Base-by-base conservation (phyloP, 2,329 filamentous ascomycete genomes). In the Claviceps maximensis region DNA sequence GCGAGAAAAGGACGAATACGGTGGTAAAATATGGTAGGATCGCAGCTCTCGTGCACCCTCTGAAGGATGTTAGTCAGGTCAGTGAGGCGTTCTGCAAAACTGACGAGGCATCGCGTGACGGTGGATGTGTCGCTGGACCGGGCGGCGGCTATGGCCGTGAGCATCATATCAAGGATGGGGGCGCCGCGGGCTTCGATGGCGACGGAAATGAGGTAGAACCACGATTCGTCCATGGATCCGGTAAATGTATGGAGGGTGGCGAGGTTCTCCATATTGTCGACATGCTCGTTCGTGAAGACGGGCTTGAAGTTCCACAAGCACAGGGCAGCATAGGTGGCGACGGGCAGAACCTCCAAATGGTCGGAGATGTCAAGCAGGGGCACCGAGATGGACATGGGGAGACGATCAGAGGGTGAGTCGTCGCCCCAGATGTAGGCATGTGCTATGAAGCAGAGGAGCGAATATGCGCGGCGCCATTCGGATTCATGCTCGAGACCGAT, bases 261-360 rank as follows among this genome's bases (percentile, higher is more conserved):
- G 53, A 98, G 77, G 62, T 98, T 97, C 63, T 93, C 84, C 47
- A 97, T 77, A 58, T 82, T 82, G 63, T 94, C 88, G 54, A 93
- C 81, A 38, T 80, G 78, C 67, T 96, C 90, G 57, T 88, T 81
- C 55, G 82, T 72, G 64, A 97, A 96, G 52, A 97, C 78, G 0
- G 90, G 88, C 69, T 90, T 91, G 76, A 89, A 97, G 71, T 98
- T 98, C 93, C 93, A 98, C 27, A 98, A 76, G 59, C 88, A 91
- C 4, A 96, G 76, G 8, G 86, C 88, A 7, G 93, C 89, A 66
- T 96, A 98, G 19, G 91, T 96, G 48, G 91, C 93, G 29, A 98
- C 91, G 1, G 90, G 87, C 7, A 88, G 90, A 27, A 98, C 75
- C 63, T 97, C 87, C 19, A 98, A 79, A 56, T 82, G 81, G 46